phyloP scores from a whole-genome alignment of 2,329 filamentous ascomycete species.

The Aureobasidium musti region DNA sequence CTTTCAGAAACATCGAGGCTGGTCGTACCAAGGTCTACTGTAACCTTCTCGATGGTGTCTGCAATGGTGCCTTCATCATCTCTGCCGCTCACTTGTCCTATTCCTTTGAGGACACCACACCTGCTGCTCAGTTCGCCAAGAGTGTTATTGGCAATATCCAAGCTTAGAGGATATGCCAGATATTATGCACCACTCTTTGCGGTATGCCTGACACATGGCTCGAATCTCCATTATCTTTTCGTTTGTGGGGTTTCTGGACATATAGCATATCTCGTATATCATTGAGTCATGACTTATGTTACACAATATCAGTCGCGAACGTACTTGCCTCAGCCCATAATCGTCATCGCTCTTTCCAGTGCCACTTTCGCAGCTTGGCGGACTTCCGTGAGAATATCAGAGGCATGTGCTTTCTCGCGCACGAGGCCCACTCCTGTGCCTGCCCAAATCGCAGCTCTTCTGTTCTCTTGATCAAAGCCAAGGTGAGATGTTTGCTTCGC shows the following conservation, averaged over 20 bases:
- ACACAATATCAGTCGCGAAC: background rate
- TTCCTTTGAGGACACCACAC: constrained; percentile 15
- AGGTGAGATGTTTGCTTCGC: constrained; percentile 50
- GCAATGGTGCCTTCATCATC: constrained; percentile 35
- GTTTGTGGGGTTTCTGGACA: background rate
- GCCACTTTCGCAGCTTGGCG: background rate
- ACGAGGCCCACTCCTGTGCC: constrained; percentile 63
- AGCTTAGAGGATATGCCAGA: background rate
- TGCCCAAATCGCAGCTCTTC: constrained; percentile 62
- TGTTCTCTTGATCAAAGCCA: constrained; percentile 47
- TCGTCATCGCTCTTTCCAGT: background rate
- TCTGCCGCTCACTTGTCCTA: constrained; percentile 36
- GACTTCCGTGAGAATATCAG: constrained; percentile 53
- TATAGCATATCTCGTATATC: background rate
- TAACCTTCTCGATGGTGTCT: constrained; percentile 38
- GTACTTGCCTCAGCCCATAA: background rate
- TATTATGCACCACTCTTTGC: no score
- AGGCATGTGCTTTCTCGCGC: constrained; percentile 51
- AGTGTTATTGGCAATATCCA: constrained; percentile 22
- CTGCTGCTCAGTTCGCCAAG: constrained; percentile 29
- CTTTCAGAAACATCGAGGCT: constrained; percentile 34
- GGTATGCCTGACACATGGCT: no score
- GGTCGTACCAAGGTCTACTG: constrained; percentile 38
- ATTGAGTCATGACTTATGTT: background rate
- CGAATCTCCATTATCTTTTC: no score